phyloP scores from a whole-genome alignment of 2,329 filamentous ascomycete genomes.

The Chaetomium globosum region DNA sequence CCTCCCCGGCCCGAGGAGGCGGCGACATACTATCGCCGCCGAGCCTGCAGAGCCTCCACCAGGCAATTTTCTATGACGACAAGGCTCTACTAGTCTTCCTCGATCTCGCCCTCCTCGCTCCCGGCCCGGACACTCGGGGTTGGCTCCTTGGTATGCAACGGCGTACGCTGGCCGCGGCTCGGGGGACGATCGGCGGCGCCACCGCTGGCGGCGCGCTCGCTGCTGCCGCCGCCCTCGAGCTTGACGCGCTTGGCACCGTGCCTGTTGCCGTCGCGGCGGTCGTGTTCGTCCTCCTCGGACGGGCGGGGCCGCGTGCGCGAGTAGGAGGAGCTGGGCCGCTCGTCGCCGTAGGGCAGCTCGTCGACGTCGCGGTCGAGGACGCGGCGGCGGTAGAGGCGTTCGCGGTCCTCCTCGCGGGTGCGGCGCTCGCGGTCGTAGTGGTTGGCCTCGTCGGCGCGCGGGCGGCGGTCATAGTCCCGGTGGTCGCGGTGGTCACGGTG shows the following conservation, averaged over 20 bases:
- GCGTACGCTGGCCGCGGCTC: conserved; percentile 48
- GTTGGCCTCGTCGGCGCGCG: conserved; percentile 63
- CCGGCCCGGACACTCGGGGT: conserved; percentile 73
- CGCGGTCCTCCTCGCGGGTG: conserved; percentile 86
- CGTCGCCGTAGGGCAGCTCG: conserved; percentile 88
- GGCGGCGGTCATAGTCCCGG: conserved; percentile 52
- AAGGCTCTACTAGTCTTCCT: conserved; percentile 66
- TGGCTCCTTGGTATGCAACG: conserved; percentile 27
- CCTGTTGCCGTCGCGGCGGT: conserved; percentile 63
- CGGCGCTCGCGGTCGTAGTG: conserved; percentile 84
- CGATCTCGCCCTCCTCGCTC: conserved; percentile 97
- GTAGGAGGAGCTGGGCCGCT: conserved; percentile 55
- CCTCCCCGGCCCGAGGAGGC: neutral
- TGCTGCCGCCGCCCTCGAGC: conserved; percentile 50
- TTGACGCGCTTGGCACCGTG: conserved; percentile 62
- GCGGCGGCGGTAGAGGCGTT: conserved; percentile 82
- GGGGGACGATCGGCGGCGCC: conserved; percentile 64
- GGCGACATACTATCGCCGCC: neutral
- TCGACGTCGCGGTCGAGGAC: conserved; percentile 73
- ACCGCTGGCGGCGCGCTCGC: conserved; percentile 15
- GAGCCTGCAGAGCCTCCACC: too few species aligned
- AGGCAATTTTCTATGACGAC: neutral
- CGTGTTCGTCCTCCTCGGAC: conserved; percentile 72
- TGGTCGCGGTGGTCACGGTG: conserved; percentile 38
- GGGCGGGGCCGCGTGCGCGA: conserved; percentile 68